phyloP scores from a whole-genome alignment of 441 rosid genomes.

The Jatropha podagrica region DNA sequence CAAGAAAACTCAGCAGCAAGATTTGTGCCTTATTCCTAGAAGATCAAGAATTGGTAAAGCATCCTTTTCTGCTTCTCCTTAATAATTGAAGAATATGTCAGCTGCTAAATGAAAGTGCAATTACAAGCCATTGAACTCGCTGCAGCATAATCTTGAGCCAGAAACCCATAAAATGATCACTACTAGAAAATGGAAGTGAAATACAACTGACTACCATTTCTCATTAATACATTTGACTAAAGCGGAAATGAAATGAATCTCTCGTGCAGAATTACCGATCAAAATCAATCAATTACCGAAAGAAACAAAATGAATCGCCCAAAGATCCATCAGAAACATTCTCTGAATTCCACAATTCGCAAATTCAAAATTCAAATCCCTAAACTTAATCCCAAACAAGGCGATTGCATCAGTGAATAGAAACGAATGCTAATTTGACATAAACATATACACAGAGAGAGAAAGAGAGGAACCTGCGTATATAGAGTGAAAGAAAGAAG shows the following conservation, averaged over 20 bases:
- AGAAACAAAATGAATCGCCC: not conserved
- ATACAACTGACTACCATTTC: not conserved
- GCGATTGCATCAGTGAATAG: not conserved
- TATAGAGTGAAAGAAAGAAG: conserved; percentile 11
- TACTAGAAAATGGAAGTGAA: not conserved
- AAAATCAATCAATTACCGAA: not conserved
- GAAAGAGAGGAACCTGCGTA: conserved; percentile 19
- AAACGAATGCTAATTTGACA: conserved; percentile 1
- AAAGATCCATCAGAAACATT: conserved; percentile 12
- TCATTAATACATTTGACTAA: not conserved
- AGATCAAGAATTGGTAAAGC: too few relatives aligned
- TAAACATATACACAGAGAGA: not conserved
- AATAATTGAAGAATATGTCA: not conserved
- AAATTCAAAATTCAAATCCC: not conserved
- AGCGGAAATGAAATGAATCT: conserved; percentile 1
- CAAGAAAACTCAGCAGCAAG: not conserved
- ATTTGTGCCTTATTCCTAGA: too few relatives aligned
- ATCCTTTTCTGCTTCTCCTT: not conserved
- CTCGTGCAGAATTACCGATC: not conserved
- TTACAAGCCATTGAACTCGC: not conserved
- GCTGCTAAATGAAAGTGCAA: not conserved
- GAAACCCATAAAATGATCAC: not conserved
- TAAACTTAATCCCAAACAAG: not conserved
- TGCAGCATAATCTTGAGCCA: too few relatives aligned
- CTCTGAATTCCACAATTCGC: not conserved